These are phyloP conservation scores for Aureobasidium sp. DNA, from an alignment of 2,329 filamentous ascomycete species.

Conservation along the genomic window DNA sequence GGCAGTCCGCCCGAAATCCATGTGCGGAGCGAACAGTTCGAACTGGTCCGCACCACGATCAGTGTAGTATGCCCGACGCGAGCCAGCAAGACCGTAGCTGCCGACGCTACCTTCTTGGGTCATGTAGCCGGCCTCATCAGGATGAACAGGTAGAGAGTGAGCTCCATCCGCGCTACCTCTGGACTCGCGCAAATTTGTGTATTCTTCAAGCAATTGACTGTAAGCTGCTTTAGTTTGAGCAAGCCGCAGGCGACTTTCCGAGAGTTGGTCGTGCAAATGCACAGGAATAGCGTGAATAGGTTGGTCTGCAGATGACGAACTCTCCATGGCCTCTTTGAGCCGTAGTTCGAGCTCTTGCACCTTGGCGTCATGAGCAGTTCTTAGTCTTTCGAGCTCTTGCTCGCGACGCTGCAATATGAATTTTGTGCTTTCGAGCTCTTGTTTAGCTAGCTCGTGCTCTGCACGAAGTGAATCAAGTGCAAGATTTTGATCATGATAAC, in stretches of 20 bases:
- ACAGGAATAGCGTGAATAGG: neutral
- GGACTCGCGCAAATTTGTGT: conserved; percentile 35
- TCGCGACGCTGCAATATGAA: conserved; percentile 42
- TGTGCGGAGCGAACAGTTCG: conserved; percentile 15
- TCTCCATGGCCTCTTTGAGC: neutral
- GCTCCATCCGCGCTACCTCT: conserved; percentile 12
- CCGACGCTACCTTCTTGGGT: conserved; percentile 3
- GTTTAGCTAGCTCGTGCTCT: conserved; percentile 48
- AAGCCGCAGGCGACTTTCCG: conserved; percentile 39
- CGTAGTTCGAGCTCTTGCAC: conserved; percentile 37
- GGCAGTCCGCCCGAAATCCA: neutral
- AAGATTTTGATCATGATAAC: conserved; percentile 55
- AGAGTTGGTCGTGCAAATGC: conserved; percentile 13
- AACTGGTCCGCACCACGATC: conserved; percentile 8
- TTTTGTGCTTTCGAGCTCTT: conserved; percentile 50
- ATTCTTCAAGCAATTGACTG: conserved; percentile 40
- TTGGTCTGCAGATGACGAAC: neutral
- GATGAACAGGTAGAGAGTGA: neutral
- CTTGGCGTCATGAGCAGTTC: conserved; percentile 39
- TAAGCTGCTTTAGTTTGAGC: conserved; percentile 44
- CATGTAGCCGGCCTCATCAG: neutral
- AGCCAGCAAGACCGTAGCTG: neutral
- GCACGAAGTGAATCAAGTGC: conserved; percentile 49
- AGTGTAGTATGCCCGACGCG: neutral
- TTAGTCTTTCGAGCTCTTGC: conserved; percentile 39